Base-by-base conservation (phyloP, 257 asterid genomes). In the Eustoma russellianum region DNA sequence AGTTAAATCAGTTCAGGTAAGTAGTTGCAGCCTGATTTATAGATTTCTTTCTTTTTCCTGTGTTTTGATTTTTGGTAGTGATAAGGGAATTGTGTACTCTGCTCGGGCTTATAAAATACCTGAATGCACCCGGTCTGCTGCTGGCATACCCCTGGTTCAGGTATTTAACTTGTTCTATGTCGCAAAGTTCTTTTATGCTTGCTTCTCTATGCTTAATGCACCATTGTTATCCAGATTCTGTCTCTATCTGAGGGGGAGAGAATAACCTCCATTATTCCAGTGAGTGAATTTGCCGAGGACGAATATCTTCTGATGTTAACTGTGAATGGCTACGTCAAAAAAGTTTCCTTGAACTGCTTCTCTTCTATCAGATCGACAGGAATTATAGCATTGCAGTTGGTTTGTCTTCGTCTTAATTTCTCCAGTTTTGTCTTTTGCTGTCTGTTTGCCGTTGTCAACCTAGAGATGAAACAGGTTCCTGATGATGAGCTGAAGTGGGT, bases 401-500 rank as follows among this genome's bases (percentile, higher is more conserved):
- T 92, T 67, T 57, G 95, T 71, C 57, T 59, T 18, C 70, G 34
- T 65, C 63, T 63, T 56, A 62, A 17, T 58, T 62, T 33, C 70
- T 61, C 69, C 53, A 33, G 41, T 53, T 6, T 59, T 40, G 34
- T 46, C 13, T 34, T 58, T 49, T 38, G 41, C 15, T 62, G 55
- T 24, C 8, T 47, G 41, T 34, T 57, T 59, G 50, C 58, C 50
- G 61, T 64, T 57, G 69, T 69, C 48, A 55, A 55, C 46, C 5
- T 46, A 43, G 48, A 62, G 56, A 50, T 64, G 70, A 71, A 28
- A 61, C 80, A 92, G 99, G 95, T 92, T 66, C 86, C 94, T 45
- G 93, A 91, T 56, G 99, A 92, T 78, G 95, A 85, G 72, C 78
- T 92, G 61, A 92, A 85, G 74, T 92, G 99, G 99, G 97, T 88